A percentile compares a stretch with the other conserved stretches of the same genome.
phyloP scores from a whole-genome alignment of 768 basidiomycete species.

The Lentinula sp. region DNA sequence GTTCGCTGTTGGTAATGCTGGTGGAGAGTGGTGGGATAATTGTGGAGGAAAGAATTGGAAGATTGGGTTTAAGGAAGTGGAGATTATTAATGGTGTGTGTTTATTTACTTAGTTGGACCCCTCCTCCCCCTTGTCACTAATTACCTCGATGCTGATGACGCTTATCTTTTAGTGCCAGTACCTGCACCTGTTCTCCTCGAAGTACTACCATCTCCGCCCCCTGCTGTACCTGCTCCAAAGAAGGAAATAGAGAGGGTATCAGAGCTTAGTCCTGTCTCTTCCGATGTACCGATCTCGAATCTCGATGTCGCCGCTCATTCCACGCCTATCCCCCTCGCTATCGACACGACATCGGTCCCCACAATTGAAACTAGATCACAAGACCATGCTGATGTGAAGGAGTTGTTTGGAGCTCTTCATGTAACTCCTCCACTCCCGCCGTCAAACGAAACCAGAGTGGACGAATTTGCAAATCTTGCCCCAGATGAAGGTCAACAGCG shows the following conservation, averaged over 20 bases:
- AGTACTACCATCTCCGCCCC: neutral
- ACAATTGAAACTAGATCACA: no score
- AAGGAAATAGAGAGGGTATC: neutral
- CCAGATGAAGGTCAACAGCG: neutral
- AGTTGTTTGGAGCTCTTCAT: no score
- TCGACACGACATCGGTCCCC: neutral
- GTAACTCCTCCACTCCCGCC: neutral
- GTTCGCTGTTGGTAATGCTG: conserved; percentile 4
- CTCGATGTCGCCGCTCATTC: neutral
- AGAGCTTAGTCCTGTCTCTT: neutral
- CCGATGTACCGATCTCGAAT: neutral
- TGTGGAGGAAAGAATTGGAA: conserved; percentile 75
- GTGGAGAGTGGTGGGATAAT: conserved; percentile 92
- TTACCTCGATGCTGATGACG: neutral
- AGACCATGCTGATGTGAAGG: no score
- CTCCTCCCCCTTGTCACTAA: neutral
- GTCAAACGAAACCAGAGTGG: no score
- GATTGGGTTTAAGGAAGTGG: conserved; percentile 46
- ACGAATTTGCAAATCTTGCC: no score
- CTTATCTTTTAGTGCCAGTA: neutral
- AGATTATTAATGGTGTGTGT: neutral
- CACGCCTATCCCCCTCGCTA: no score
- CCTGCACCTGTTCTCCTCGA: neutral
- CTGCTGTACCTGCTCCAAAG: neutral
- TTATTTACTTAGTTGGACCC: neutral